Conservation (phyloP, 2,329 filamentous ascomycete species). For the Colletotrichum truncatum region DNA sequence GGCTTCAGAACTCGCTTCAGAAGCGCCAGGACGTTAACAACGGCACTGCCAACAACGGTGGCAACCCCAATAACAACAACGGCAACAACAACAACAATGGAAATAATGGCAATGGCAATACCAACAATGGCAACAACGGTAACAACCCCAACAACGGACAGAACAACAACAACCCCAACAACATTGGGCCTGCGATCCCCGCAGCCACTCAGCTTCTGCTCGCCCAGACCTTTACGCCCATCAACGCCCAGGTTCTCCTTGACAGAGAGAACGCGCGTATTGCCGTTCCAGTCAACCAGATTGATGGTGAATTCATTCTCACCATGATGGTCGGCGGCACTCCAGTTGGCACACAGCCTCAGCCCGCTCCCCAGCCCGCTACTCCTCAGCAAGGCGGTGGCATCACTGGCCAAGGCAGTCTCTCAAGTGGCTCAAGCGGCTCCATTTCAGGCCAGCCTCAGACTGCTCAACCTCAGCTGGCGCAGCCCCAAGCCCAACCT, state of each 20-base stretch:
- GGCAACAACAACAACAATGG: neutral
- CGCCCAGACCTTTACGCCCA: constrained; percentile 33
- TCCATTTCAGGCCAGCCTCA: constrained; percentile 5
- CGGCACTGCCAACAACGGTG: neutral
- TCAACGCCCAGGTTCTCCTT: constrained; percentile 29
- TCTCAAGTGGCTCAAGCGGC: too few relatives aligned
- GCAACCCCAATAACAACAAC: neutral
- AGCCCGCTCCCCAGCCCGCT: constrained; percentile 18
- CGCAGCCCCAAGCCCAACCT: neutral
- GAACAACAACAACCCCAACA: neutral
- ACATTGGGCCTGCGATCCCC: constrained; percentile 13
- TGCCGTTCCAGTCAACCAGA: constrained; percentile 32
- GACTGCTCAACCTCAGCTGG: neutral
- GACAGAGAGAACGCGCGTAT: constrained; percentile 33
- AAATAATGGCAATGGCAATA: constrained; percentile 1
- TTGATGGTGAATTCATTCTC: constrained; percentile 35
- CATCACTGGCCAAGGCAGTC: neutral
- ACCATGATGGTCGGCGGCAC: constrained; percentile 32
- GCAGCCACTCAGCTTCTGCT: constrained; percentile 33
- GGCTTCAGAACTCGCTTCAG: constrained; percentile 7
- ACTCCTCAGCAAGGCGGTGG: constrained; percentile 11
- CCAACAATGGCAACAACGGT: neutral
- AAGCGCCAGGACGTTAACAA: constrained; percentile 26
- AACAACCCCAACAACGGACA: neutral
- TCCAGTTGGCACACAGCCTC: constrained; percentile 20